Evolutionary conservation across 768 basidiomycete species (phyloP), one percentile per base, ranked within the genome.

Genomic region (Tulasnella sp.): DNA sequence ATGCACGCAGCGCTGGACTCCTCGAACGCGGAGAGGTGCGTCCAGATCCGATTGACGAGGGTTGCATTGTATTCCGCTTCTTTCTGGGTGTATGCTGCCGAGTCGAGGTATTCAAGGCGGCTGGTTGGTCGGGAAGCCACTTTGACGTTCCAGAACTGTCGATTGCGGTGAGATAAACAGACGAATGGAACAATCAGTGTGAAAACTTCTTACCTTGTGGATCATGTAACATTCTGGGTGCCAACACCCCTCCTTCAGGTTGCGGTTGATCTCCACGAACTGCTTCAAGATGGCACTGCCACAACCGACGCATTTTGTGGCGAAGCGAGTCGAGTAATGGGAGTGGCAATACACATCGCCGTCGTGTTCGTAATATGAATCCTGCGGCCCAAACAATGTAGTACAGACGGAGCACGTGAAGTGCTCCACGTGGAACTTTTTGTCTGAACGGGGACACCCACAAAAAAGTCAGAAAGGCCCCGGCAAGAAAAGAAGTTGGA

Each of bases 211-310:
- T 82, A 97, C 97, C 90, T 99, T 99, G 87, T 98, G 97, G 83
- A 99, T 98, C 97, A 98, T 98, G 86, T 99, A 98, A 86, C 98
- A 99, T 86, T 99, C 98, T 79, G 98, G 98, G 89, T 99, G 98
- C 97, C 98, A 99, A 84, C 97, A 99, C 87, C 99, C 98, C 86
- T 99, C 97, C 83, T 93, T 90, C 90, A 94, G 95, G 86, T 98
- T 99, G 81, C 98, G 91, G 84, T 99, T 99, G 87, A 99, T 98
- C 88, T 99, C 98, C 81, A 99, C 98, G 84, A 98, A 99, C 86
- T 99, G 98, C 88, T 99, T 99, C 83, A 99, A 88, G 82, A 99
- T 99, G 22, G 98, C 98, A 81, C 93, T 98, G 83, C 92, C 94
- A 87, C 98, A 99, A 8, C 98, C 98, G 0, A 96, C 97, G 85